phyloP scores from a whole-genome alignment of 257 asterid genomes.

The Knoxia roxburghii region DNA sequence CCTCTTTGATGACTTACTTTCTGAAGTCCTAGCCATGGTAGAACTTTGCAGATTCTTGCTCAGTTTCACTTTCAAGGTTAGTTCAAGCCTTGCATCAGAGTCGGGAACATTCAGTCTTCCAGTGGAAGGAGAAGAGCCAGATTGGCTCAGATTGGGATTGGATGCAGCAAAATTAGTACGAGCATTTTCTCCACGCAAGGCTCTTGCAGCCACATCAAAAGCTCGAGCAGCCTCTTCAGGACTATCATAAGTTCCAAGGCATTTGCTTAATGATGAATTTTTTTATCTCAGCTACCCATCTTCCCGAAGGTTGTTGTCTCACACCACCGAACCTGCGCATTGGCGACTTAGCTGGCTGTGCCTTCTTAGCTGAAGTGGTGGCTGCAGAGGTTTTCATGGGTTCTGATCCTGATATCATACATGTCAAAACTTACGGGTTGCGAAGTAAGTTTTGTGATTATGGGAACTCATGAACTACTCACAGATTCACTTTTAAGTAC shows the following conservation, averaged over 20 bases:
- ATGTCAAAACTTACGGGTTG: no score
- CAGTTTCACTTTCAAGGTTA: slow-evolving; percentile 63
- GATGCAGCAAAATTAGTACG: slow-evolving; percentile 57
- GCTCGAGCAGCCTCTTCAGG: slow-evolving; percentile 93
- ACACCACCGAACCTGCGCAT: slow-evolving; percentile 69
- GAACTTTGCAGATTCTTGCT: slow-evolving; percentile 73
- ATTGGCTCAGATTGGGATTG: slow-evolving; percentile 11
- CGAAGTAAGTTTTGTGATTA: no score
- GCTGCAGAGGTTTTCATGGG: slow-evolving; percentile 26
- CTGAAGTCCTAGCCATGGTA: slow-evolving; percentile 70
- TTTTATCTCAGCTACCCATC: slow-evolving; percentile 95
- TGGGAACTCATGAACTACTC: no score
- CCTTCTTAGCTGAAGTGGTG: slow-evolving; percentile 18
- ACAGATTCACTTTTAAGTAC: no score
- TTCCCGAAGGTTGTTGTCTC: slow-evolving; percentile 76
- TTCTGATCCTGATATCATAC: slow-evolving; percentile 33
- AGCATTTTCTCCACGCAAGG: slow-evolving; percentile 82
- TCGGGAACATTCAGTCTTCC: slow-evolving; percentile 16
- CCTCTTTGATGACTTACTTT: slow-evolving; percentile 51
- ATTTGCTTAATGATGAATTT: slow-evolving; percentile 67
- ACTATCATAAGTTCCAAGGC: slow-evolving; percentile 89
- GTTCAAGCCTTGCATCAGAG: slow-evolving; percentile 37
- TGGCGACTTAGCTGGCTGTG: slow-evolving; percentile 26
- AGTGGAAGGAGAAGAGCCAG: slow-evolving; percentile 10
- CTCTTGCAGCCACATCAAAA: slow-evolving; percentile 82